A percentile compares a stretch with the other conserved stretches of the same genome.
Evolutionary conservation across 768 basidiomycete species (phyloP).

Genomic region (Russula dissimulans): DNA sequence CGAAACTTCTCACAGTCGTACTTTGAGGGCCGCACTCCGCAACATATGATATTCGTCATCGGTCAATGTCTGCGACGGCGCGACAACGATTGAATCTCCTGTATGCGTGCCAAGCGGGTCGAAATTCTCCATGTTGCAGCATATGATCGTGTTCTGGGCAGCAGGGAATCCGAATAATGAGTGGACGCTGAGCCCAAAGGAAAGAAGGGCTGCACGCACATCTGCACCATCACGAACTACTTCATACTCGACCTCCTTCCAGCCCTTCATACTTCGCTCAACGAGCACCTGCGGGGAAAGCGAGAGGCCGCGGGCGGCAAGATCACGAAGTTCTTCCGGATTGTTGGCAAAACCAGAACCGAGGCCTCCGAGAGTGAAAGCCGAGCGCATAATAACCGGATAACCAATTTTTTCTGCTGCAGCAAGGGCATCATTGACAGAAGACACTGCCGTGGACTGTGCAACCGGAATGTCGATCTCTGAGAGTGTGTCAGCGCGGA

Average conservation of each 20-base stretch:
- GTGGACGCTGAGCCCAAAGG: neutral
- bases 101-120: conserved; percentile 99
- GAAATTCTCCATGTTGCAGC: conserved; percentile 99
- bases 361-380: conserved; percentile 95
- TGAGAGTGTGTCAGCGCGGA: conserved; percentile 52
- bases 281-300: conserved; percentile 94
- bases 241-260: conserved; percentile 99
- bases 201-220: conserved; percentile 39
- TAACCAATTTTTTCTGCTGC: conserved; percentile 92
- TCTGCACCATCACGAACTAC: conserved; percentile 98
- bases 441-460: conserved; percentile 93
- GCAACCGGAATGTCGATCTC: conserved; percentile 38
- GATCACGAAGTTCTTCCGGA: conserved; percentile 87
- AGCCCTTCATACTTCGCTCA: conserved; percentile 97
- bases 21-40: conserved; percentile 94
- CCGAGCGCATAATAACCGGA: conserved; percentile 93
- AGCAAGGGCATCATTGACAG: conserved; percentile 82
- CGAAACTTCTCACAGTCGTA: conserved; percentile 24
- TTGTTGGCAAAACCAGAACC: conserved; percentile 97
- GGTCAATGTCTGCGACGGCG: conserved; percentile 94
- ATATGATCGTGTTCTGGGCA: conserved; percentile 93
- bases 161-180: neutral
- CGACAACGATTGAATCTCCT: conserved; percentile 98
- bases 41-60: conserved; percentile 99
- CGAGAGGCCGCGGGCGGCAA: conserved; percentile 84